Base-by-base conservation (phyloP, 306 rosid genomes). In the Gastrolobium villosum region DNA sequence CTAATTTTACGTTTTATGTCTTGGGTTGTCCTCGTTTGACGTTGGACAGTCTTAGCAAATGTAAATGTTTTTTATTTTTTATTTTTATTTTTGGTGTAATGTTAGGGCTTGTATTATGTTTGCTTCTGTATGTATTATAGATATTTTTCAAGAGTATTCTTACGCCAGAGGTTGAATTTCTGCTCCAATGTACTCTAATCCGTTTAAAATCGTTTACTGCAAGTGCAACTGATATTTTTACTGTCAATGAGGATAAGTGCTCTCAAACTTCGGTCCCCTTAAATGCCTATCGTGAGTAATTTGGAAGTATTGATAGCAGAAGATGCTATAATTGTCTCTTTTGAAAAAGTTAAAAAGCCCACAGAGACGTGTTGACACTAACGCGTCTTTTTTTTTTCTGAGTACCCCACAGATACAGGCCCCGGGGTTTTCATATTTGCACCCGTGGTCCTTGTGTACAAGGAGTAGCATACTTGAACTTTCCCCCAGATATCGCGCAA, bases 31-130 rank as follows among this genome's bases (percentile, higher is more conserved):
- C 70, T 80, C 41, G 83, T 77, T 72, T 75, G 10, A 49, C 69
- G 60, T 69, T 82, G 80, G 78, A 73, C 73, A 37, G 65, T 46
- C 90, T 57, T 62, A 76, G 85, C 82, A 83, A 81, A 79, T 82
- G 84, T 81, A 88, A 84, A 81, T 82, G 81, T 66, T 73, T 52
- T 56, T 61, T 50, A 20, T 20, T 20, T 20, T 20, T 20, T 20
- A 20, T 48, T 52, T 71, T 31, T 6, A 55, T 79, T 39, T 62
- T 63, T 11, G 28, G 14, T 74, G 70, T 41, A 31, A 76, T 78
- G 62, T 72, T 72, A 70, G 84, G 69, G 79, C 61, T 55, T 35
- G 87, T 79, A 35, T 60, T 65, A 48, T 46, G 65, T 66, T 68
- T 64, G 81, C 63, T 68, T 56, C 55, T 55, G 65, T 63, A 10